These are phyloP conservation scores for Vaccinium vitisidaea DNA, from an alignment of 148 eudicot genomes.

Conservation along the genomic window DNA sequence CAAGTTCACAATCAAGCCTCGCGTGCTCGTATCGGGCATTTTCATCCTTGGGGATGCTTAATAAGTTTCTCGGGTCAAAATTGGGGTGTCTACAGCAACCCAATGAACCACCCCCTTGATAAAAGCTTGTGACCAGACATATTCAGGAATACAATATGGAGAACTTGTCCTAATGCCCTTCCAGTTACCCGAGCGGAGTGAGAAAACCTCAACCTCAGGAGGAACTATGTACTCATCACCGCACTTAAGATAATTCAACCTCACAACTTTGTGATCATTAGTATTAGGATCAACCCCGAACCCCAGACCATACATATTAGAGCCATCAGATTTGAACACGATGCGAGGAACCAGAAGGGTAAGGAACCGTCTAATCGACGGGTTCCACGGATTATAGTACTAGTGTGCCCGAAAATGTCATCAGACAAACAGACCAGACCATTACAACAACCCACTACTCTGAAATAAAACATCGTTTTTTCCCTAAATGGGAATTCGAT, in stretches of 20 bases:
- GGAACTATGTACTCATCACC: background rate
- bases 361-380: background rate
- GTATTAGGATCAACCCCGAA: conserved; percentile 18
- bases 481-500: background rate
- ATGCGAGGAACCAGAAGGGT: background rate
- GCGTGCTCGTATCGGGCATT: too few species aligned
- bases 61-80: too few species aligned
- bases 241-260: conserved; percentile 15
- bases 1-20: too few species aligned
- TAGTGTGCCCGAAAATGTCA: background rate
- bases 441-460: background rate
- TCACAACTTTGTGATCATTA: conserved; percentile 24
- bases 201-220: background rate
- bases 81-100: too few species aligned
- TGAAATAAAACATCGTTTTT: background rate
- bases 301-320: conserved; percentile 8
- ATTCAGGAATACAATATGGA: background rate
- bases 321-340: background rate
- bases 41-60: too few species aligned
- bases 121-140: background rate
- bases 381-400: background rate
- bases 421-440: background rate
- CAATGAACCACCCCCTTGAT: conserved; percentile 7
- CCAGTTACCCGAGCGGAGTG: background rate
- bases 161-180: background rate